Evolutionary conservation across 306 rosid genomes (phyloP), one percentile per base, ranked within the genome.

Genomic region (Begonia masoniana): DNA sequence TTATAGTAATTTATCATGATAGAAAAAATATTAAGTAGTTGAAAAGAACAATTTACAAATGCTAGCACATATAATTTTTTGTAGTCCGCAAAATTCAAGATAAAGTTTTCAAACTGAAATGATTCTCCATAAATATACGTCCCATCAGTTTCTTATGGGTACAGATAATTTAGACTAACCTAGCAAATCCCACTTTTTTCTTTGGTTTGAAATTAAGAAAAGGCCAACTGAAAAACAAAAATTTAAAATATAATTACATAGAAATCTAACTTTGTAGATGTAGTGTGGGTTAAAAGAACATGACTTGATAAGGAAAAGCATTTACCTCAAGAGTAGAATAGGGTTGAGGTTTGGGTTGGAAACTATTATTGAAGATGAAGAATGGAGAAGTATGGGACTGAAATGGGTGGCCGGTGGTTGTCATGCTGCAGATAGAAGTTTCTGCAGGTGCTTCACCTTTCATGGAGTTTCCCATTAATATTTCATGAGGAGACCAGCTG

Each of bases 401-500:
- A 60, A 17, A 62, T 47, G 67, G 70, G 54, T 60, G 15, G 14
- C 60, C 55, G 53, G n/a, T 45, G 47, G 15, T 61, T 19, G 51
- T 47, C 9, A 26, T 6, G 41, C 57, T 72, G 72, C 71, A 58
- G 53, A 50, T 55, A 56, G 69, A 58, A 68, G 58, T 16, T 58
- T 63, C 24, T 21, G 24, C 3, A 21, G 65, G 14, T 36, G 52
- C 53, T 43, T 31, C 0, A 26, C 21, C 23, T 24, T 57, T 10
- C 55, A 51, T 11, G 17, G 45, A 24, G 57, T 4, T 41, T 55
- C 60, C 50, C 68, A 15, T 67, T 7, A 49, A 23, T 10, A 41
- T n/a, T 11, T 69, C 39, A 10, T 17, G 55, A 6, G 71, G 68
- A 10, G 76, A 57, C 76, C 71, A 71, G 51, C 54, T 71, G 52